These are phyloP conservation scores for Glycine tomentella DNA, from an alignment of 306 rosid species.

Conservation along the genomic window DNA sequence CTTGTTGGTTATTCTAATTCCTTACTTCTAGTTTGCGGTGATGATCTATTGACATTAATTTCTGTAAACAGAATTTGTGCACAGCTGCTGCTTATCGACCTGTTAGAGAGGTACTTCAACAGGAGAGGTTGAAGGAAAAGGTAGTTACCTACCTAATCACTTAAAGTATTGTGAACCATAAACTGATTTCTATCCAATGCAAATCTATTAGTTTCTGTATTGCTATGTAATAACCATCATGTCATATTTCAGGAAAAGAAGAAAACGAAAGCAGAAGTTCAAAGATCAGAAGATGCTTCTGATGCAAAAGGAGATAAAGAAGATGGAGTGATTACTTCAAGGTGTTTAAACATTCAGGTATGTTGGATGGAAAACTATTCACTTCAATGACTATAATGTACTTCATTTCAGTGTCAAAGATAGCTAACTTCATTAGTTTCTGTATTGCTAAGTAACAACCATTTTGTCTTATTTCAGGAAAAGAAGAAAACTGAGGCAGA, in stretches of 20 bases:
- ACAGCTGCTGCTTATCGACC: constrained; percentile 95
- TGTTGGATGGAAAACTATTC: not conserved
- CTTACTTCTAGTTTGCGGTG: not conserved
- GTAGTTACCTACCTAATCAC: constrained; percentile 50
- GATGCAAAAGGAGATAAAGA: constrained; percentile 56
- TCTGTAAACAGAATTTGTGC: constrained; percentile 82
- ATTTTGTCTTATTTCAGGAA: constrained; percentile 55
- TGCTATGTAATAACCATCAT: constrained; percentile 4
- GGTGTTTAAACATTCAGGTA: constrained; percentile 82
- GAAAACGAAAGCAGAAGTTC: constrained; percentile 60
- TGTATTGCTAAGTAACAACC: not conserved
- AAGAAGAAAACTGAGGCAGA: constrained; percentile 69
- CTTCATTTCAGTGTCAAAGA: no score
- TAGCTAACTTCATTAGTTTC: no score
- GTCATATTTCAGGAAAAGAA: constrained; percentile 67
- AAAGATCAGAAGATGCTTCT: constrained; percentile 57
- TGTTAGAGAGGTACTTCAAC: constrained; percentile 84
- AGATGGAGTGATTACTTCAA: constrained; percentile 60
- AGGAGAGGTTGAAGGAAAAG: constrained; percentile 79
- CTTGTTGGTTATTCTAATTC: constrained; percentile 13
- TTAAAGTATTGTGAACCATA: not conserved
- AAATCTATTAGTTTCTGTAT: not conserved
- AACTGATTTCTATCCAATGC: constrained; percentile 3
- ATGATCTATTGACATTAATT: constrained; percentile 41
- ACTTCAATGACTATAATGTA: constrained; percentile 9